Conservation (phyloP, 2,329 filamentous ascomycete species). For the Phyllosticta citribraziliensis region DNA sequence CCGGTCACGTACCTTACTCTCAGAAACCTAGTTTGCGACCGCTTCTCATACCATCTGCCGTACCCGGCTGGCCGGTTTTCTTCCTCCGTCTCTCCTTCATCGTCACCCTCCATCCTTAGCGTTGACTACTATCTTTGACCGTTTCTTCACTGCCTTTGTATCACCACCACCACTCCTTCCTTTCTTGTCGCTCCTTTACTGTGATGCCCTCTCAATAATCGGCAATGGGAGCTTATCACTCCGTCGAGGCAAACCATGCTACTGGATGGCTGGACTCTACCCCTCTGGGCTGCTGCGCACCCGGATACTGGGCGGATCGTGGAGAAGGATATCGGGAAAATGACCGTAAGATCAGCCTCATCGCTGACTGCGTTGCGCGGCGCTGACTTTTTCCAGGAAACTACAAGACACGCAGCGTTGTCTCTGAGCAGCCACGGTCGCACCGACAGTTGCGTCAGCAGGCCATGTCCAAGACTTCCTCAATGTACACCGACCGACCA, state of each 20-base stretch:
- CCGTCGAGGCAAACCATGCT: conserved; percentile 3
- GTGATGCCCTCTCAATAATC: conserved; percentile 3
- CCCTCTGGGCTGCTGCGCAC: conserved; percentile 8
- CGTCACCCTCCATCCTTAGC: conserved; percentile 4
- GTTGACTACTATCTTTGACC: neutral
- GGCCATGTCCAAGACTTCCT: conserved; percentile 14
- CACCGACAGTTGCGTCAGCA: conserved; percentile 10
- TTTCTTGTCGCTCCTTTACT: conserved; percentile 12
- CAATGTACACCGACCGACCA: conserved; percentile 20
- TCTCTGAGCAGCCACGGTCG: conserved; percentile 23
- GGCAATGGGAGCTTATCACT: conserved; percentile 6
- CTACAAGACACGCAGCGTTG: conserved; percentile 8
- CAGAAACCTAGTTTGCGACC: neutral
- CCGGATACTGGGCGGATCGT: neutral
- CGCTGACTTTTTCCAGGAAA: conserved; percentile 1
- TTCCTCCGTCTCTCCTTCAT: conserved; percentile 13
- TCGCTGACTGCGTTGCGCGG: neutral
- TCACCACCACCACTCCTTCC: neutral
- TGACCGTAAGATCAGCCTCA: neutral
- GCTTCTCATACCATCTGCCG: conserved; percentile 2
- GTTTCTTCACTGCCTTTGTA: neutral
- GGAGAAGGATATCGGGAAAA: neutral
- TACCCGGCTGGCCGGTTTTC: conserved; percentile 4
- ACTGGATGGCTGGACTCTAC: conserved; percentile 8
- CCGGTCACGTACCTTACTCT: neutral